A percentile compares a stretch with the other conserved stretches of the same genome.
Evolutionary conservation across 1,284 basidiomycete species (phyloP).

Genomic region (Microbotryum intermedium): DNA sequence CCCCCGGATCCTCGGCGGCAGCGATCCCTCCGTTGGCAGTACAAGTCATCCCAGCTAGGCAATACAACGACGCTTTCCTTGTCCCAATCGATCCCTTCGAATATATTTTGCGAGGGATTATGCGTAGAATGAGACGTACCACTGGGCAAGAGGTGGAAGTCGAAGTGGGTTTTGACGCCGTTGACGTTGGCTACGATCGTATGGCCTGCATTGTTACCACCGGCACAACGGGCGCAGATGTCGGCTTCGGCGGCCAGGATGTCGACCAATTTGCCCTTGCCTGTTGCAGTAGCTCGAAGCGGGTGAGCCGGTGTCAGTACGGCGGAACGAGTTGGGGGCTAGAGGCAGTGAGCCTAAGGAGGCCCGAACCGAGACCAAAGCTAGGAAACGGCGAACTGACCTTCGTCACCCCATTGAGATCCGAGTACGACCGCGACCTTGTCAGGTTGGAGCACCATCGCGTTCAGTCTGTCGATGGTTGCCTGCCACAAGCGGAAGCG

Average conservation of each 20-base stretch:
- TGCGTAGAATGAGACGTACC: constrained; percentile 50
- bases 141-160: constrained; percentile 90
- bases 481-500: no score
- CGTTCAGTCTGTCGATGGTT: no score
- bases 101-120: background rate
- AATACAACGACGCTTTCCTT: background rate
- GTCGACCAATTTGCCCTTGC: constrained; percentile 92
- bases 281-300: constrained; percentile 1
- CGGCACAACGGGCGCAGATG: constrained; percentile 90
- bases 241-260: constrained; percentile 80
- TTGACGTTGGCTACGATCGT: constrained; percentile 81
- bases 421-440: constrained; percentile 26
- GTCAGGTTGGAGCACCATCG: background rate
- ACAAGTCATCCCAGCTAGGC: background rate
- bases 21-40: no score
- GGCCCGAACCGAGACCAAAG: no score
- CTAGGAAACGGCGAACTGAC: constrained; percentile 4
- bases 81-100: background rate
- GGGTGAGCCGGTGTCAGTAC: background rate
- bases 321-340: background rate
- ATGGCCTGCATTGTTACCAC: constrained; percentile 97
- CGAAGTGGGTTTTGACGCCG: constrained; percentile 70
- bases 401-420: constrained; percentile 89
- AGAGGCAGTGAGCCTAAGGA: background rate
- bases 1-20: no score